These are phyloP conservation scores for Pichia heedii DNA, from an alignment of 805 yeast species.

Conservation along the genomic window DNA sequence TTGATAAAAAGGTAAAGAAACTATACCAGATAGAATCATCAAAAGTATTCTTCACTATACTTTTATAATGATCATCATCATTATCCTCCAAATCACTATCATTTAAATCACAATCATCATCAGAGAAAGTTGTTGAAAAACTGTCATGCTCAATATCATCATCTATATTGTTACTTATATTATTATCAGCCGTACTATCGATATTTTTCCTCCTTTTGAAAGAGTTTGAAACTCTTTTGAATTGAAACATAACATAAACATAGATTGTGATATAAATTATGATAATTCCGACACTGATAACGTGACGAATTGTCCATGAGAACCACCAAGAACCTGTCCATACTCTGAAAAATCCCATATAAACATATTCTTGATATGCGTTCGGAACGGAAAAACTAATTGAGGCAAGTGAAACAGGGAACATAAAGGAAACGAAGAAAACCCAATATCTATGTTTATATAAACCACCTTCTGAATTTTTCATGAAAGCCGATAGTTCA, in stretches of 20 bases:
- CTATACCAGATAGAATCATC: constrained; percentile 27
- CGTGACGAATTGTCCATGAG: constrained; percentile 77
- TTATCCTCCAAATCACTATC: background rate
- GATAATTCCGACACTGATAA: constrained; percentile 53
- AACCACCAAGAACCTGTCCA: constrained; percentile 65
- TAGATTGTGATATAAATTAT: constrained; percentile 63
- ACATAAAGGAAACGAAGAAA: constrained; percentile 45
- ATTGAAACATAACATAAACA: constrained; percentile 57
- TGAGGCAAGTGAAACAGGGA: constrained; percentile 72
- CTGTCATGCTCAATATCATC: background rate
- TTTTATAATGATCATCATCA: background rate
- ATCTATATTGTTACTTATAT: background rate
- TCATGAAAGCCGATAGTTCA: too few species aligned
- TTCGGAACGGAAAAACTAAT: constrained; percentile 36
- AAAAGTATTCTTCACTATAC: constrained; percentile 8
- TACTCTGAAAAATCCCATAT: constrained; percentile 74
- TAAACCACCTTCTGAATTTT: constrained; percentile 64
- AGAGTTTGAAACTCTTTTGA: constrained; percentile 32
- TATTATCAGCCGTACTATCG: too few species aligned
- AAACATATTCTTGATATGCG: constrained; percentile 54
- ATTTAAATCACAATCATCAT: background rate
- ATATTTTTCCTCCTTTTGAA: background rate
- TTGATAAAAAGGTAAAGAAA: constrained; percentile 18
- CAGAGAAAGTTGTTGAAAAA: constrained; percentile 4
- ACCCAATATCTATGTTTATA: constrained; percentile 48